Conservation (phyloP, 2,329 filamentous ascomycete genomes). For the Hypoxylon sp. region DNA sequence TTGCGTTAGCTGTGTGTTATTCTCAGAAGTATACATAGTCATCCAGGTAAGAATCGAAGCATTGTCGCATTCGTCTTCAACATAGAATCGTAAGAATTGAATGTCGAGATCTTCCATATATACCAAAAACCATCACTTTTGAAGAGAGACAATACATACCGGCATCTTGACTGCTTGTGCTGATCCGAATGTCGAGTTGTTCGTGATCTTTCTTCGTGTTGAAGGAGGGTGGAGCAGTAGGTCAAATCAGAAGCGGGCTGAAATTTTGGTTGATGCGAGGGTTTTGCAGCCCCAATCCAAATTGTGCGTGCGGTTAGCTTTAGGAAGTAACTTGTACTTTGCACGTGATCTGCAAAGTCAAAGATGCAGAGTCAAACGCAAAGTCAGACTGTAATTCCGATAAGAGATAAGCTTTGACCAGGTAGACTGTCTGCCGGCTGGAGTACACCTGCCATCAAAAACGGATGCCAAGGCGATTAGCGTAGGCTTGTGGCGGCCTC, state of each 20-base stretch:
- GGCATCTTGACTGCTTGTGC: slow-evolving; percentile 60
- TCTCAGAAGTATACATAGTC: slow-evolving; percentile 2
- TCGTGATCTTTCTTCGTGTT: slow-evolving; percentile 49
- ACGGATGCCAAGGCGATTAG: slow-evolving; percentile 45
- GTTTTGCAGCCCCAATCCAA: slow-evolving; percentile 54
- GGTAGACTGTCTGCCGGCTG: slow-evolving; percentile 29
- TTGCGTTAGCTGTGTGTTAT: slow-evolving; percentile 29
- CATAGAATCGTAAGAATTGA: background rate
- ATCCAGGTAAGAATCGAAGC: background rate
- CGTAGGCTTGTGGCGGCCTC: slow-evolving; percentile 40
- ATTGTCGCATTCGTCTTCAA: slow-evolving; percentile 13
- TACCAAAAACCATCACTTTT: background rate
- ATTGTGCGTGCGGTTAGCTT: slow-evolving; percentile 46
- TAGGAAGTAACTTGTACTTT: slow-evolving; percentile 1
- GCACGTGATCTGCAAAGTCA: slow-evolving; percentile 23
- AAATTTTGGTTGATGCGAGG: slow-evolving; percentile 52
- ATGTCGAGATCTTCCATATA: background rate
- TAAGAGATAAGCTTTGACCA: slow-evolving; percentile 43
- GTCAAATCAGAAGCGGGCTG: slow-evolving; percentile 45
- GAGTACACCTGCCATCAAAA: slow-evolving; percentile 31
- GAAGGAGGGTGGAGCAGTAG: slow-evolving; percentile 49
- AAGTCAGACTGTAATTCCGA: slow-evolving; percentile 16
- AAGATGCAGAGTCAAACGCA: background rate
- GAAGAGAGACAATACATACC: slow-evolving; percentile 53
- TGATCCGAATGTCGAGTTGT: slow-evolving; percentile 57